Base-by-base conservation (phyloP, 75 land plant species). In the Cunninghamia lanceolata region DNA sequence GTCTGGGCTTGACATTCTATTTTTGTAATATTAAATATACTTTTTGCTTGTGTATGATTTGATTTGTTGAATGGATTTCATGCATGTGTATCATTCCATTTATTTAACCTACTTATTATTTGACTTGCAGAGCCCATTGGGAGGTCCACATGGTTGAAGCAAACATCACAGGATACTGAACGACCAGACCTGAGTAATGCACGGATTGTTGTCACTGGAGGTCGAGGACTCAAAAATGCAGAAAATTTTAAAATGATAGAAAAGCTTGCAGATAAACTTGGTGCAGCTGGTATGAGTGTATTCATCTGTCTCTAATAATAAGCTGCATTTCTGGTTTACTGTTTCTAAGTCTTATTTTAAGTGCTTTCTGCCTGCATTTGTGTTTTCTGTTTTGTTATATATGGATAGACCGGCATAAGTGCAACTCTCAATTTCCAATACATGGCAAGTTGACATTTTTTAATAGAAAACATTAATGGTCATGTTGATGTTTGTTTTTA, bases 171-270 rank as follows among this genome's bases (percentile, higher is more conserved):
- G 86, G 92, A 95, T 35, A 86, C 94, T 85, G 98, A 95, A 73
- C 92, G 96, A 36, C 99, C 99, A n/a, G 98, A 98, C 83, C 89
- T 98, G n/a, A 96, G 95, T n/a, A 96, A 91, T 94, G 98, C 99
- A 82, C 90, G 93, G 42, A 83, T 96, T 84, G 99, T 98, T n/a
- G 89, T 98, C 47, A 94, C 99, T 78, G 99, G 98, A 36, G 99
- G 99, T 5, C 87, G 99, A 52, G 99, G 90, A 13, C 89, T 98
- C 68, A 98, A 98, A 90, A 98, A 91, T 89, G 94, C 92, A 74
- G 99, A 98, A 82, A 96, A 96, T 87, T 96, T 98, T 85, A 90
- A 94, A 90, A 87, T 98, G 92, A 82, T 98, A 47, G 99, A 98
- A 84, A 95, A 92, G 87, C 95, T 98, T 87, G 99, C 99, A 17